Conservation (phyloP, 2,329 filamentous ascomycete species). For the Calonectria pauciramosa region DNA sequence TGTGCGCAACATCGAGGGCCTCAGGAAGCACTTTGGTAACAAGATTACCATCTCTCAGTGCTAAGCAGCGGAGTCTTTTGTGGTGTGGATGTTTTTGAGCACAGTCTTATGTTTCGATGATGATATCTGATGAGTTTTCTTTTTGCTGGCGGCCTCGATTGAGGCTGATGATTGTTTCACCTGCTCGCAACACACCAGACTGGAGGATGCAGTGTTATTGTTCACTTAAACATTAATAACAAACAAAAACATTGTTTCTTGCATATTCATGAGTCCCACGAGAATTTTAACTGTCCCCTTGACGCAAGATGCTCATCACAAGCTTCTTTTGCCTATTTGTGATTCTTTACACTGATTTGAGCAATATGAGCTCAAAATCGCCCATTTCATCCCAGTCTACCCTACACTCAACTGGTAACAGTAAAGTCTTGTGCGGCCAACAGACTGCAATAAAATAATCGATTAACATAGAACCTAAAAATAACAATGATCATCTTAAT, state of each 20-base stretch:
- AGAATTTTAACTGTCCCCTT: background rate
- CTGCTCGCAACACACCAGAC: background rate
- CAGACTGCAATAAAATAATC: background rate
- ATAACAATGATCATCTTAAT: background rate
- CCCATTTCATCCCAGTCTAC: background rate
- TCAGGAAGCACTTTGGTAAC: background rate
- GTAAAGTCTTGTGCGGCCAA: background rate
- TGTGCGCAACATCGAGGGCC: fast-evolving
- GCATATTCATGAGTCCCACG: background rate
- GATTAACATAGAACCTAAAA: background rate
- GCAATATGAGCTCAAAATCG: background rate
- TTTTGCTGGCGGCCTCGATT: background rate
- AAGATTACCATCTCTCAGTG: background rate
- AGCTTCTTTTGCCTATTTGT: background rate
- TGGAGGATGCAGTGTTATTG: background rate
- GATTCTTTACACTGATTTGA: background rate
- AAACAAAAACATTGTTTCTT: background rate
- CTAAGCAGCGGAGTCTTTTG: background rate
- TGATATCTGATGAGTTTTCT: background rate
- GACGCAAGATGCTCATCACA: too few relatives aligned
- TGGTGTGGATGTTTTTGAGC: background rate
- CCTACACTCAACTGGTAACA: background rate
- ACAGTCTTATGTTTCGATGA: background rate
- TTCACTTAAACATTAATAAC: background rate
- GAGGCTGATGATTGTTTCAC: background rate